Conservation (phyloP, 164 flowering plant genomes). For the Echeveria elegans region DNA sequence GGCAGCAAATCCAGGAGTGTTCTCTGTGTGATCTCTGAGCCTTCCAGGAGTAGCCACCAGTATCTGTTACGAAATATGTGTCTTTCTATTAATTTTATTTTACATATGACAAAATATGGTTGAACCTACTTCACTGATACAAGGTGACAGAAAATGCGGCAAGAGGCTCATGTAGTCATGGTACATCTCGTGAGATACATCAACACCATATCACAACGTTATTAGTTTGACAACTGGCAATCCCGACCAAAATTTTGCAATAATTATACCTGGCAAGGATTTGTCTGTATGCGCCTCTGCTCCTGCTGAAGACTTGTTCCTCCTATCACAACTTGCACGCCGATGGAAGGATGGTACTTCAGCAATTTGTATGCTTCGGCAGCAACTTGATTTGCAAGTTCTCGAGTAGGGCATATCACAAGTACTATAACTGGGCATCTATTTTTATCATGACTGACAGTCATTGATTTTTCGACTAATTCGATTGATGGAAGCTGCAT, state of each 20-base stretch:
- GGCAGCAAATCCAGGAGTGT: slow-evolving; percentile 89
- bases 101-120: neutral
- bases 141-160: neutral
- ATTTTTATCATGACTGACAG: slow-evolving; percentile 56
- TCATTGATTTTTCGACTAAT: slow-evolving; percentile 50
- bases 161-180: neutral
- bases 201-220: neutral
- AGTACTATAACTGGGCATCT: slow-evolving; percentile 75
- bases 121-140: neutral
- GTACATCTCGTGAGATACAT: neutral
- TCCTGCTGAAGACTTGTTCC: slow-evolving; percentile 78
- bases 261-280: slow-evolving; percentile 84
- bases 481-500: slow-evolving; percentile 97
- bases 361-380: slow-evolving; percentile 68
- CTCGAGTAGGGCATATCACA: slow-evolving; percentile 94
- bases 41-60: slow-evolving; percentile 99
- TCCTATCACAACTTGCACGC: slow-evolving; percentile 97
- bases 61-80: slow-evolving; percentile 33
- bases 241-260: neutral
- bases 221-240: neutral
- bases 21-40: slow-evolving; percentile 88
- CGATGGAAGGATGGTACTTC: slow-evolving; percentile 88
- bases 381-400: slow-evolving; percentile 93
- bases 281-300: slow-evolving; percentile 84
- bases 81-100: neutral